These are phyloP conservation scores for Komagataella ulmi DNA, from an alignment of 805 yeast genomes.

Conservation along the genomic window DNA sequence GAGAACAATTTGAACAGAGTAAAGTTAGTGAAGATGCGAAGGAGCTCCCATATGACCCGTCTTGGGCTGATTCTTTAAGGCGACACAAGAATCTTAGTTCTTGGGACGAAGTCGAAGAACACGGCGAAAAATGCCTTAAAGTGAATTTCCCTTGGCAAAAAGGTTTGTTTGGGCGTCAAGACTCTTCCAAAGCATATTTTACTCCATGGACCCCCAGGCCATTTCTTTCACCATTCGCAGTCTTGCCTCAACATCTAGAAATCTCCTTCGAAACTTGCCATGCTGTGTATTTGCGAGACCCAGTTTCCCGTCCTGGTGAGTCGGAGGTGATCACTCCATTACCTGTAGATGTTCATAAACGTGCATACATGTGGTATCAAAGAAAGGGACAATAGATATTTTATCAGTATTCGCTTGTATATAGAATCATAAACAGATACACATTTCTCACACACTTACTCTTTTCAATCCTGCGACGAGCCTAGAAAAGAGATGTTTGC, in stretches of 20 bases:
- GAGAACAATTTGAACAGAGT: constrained; percentile 10
- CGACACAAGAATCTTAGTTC: constrained; percentile 26
- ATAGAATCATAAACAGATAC: not conserved
- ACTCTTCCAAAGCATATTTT: constrained; percentile 70
- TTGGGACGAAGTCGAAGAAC: constrained; percentile 17
- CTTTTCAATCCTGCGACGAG: not conserved
- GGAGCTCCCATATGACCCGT: constrained; percentile 11
- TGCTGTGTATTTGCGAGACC: constrained; percentile 93
- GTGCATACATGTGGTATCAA: constrained; percentile 89
- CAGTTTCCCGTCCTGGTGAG: constrained; percentile 93
- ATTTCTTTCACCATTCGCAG: constrained; percentile 83
- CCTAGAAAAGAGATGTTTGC: not conserved
- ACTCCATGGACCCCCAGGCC: constrained; percentile 97
- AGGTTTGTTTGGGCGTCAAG: constrained; percentile 66
- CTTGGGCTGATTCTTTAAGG: constrained; percentile 34
- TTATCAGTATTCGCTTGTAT: not conserved
- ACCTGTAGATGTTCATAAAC: constrained; percentile 68
- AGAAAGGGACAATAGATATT: constrained; percentile 40
- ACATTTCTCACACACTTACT: not conserved
- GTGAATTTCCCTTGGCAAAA: constrained; percentile 73
- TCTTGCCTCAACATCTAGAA: constrained; percentile 86
- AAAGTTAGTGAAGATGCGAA: not conserved
- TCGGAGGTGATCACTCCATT: constrained; percentile 93
- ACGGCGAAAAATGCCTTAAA: constrained; percentile 22
- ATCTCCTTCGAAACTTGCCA: constrained; percentile 85